Conservation (phyloP, 2,329 filamentous ascomycete genomes). For the Verticillium dahliae region DNA sequence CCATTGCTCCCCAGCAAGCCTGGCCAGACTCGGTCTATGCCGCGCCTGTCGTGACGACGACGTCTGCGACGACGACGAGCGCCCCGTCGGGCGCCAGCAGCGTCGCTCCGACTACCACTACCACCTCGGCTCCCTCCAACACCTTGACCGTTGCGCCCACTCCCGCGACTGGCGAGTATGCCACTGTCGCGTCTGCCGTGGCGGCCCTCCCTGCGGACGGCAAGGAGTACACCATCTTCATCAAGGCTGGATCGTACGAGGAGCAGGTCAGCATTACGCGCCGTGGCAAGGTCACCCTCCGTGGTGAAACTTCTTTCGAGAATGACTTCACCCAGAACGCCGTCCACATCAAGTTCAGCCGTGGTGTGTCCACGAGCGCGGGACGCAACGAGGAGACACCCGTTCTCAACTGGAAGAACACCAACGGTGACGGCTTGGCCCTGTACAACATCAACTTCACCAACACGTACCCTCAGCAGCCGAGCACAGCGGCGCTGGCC, state of each 20-base stretch:
- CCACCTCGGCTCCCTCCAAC: constrained; percentile 1
- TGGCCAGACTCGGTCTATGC: constrained; percentile 21
- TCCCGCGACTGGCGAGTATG: constrained; percentile 28
- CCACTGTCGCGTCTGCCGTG: constrained; percentile 33
- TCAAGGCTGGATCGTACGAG: constrained; percentile 44
- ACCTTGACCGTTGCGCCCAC: constrained; percentile 19
- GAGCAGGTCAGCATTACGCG: constrained; percentile 51
- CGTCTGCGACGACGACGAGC: not conserved
- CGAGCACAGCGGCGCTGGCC: constrained; percentile 18
- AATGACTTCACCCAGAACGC: constrained; percentile 28
- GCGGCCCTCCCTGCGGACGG: constrained; percentile 33
- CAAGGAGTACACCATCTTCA: constrained; percentile 29
- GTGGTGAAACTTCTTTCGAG: constrained; percentile 21
- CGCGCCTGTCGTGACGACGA: not conserved
- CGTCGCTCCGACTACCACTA: constrained; percentile 2
- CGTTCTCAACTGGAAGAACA: constrained; percentile 36
- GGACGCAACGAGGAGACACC: constrained; percentile 34
- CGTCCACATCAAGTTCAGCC: constrained; percentile 27
- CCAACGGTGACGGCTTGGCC: constrained; percentile 36
- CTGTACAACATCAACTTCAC: constrained; percentile 53
- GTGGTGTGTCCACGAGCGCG: constrained; percentile 30
- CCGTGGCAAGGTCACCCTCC: constrained; percentile 28
- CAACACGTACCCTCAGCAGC: constrained; percentile 28
- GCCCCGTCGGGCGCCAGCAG: constrained; percentile 14
- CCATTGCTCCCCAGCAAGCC: constrained; percentile 19